phyloP scores from a whole-genome alignment of 805 yeast genomes.

The Tetrapisispora phaffii region DNA sequence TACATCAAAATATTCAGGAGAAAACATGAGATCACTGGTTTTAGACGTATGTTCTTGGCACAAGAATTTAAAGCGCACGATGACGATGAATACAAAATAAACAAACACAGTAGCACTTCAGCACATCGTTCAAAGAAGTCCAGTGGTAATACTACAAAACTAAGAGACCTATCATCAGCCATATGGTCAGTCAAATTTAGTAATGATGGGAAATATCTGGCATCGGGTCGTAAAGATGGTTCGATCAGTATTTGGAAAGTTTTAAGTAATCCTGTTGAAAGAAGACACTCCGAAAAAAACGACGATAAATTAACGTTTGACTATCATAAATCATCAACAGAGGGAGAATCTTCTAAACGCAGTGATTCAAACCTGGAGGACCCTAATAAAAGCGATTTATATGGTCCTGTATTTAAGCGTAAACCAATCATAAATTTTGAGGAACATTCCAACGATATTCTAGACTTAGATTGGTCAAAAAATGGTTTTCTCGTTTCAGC shows the following conservation, averaged over 20 bases:
- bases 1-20: slow-evolving; percentile 40
- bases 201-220: slow-evolving; percentile 70
- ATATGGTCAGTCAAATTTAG: slow-evolving; percentile 70
- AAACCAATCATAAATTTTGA: slow-evolving; percentile 48
- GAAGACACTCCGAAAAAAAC: slow-evolving; percentile 36
- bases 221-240: slow-evolving; percentile 74
- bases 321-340: background rate
- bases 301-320: background rate
- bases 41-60: slow-evolving; percentile 49
- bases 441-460: slow-evolving; percentile 62
- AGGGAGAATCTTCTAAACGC: background rate
- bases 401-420: slow-evolving; percentile 73
- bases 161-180: slow-evolving; percentile 29
- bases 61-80: slow-evolving; percentile 39
- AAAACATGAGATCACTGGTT: slow-evolving; percentile 36
- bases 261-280: slow-evolving; percentile 58
- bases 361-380: background rate
- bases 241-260: slow-evolving; percentile 70
- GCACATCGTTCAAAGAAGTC: background rate
- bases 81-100: background rate
- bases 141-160: background rate
- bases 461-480: slow-evolving; percentile 78
- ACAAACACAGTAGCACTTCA: background rate
- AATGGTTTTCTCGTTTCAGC: slow-evolving; percentile 72
- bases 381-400: slow-evolving; percentile 15